Conservation (phyloP, 257 asterid species). For the Prunella vulgaris region DNA sequence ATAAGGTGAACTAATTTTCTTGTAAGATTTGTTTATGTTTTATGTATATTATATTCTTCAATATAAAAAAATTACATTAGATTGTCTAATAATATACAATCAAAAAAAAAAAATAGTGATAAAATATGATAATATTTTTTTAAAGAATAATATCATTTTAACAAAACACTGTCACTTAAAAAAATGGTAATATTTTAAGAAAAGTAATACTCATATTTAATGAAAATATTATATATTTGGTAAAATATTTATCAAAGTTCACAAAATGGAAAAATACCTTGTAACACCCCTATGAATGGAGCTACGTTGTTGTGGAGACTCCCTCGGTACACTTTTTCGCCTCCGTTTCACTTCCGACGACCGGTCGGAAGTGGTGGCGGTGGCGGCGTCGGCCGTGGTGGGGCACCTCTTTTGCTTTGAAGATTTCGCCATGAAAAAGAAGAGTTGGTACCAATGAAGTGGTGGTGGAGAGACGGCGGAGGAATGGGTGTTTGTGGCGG, state of each 20-base stretch:
- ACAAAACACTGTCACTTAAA: no score
- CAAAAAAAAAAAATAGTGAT: no score
- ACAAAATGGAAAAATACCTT: slow-evolving; percentile 33
- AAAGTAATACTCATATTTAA: no score
- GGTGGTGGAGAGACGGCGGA: slow-evolving; percentile 30
- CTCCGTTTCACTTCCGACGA: slow-evolving; percentile 38
- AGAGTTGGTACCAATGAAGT: neutral
- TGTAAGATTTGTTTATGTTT: no score
- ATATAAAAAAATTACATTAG: no score
- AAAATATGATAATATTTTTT: no score
- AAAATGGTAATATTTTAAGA: no score
- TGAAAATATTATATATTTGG: neutral
- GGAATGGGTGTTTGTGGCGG: slow-evolving; percentile 38
- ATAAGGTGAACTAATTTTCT: no score
- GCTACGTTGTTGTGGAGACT: slow-evolving; percentile 84
- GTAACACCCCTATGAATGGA: slow-evolving; percentile 89
- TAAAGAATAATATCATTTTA: no score
- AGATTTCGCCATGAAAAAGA: slow-evolving; percentile 55
- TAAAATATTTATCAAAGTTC: neutral
- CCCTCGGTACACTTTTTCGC: slow-evolving; percentile 67
- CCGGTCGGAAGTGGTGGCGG: neutral
- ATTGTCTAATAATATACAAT: no score
- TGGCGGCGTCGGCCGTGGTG: neutral
- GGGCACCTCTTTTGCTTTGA: slow-evolving; percentile 33
- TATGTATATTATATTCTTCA: no score